These are phyloP conservation scores for Hyaloscypha variabilis DNA, from an alignment of 495 filamentous ascomycete species.

Conservation along the genomic window DNA sequence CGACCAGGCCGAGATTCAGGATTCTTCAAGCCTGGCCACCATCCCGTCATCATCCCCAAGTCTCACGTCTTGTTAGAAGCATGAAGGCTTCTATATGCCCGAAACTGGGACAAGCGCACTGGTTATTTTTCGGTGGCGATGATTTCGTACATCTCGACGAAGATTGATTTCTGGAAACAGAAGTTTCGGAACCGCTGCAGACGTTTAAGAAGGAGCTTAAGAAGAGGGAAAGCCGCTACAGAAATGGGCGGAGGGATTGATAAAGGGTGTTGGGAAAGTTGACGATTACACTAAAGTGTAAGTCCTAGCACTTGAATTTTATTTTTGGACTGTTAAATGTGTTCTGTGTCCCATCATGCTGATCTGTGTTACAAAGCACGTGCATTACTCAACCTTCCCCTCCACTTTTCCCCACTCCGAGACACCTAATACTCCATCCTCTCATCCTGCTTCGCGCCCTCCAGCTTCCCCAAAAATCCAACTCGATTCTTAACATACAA, in stretches of 20 bases:
- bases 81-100: conserved; percentile 25
- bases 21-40: conserved; percentile 19
- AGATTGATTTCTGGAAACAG: conserved; percentile 25
- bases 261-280: conserved; percentile 13
- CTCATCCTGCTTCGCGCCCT: conserved; percentile 45
- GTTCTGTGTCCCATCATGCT: too few species aligned
- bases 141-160: conserved; percentile 29
- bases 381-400: too few species aligned
- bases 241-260: conserved; percentile 27
- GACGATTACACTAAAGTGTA: too few species aligned
- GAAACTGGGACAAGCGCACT: conserved; percentile 25
- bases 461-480: conserved; percentile 35
- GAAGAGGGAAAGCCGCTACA: conserved; percentile 20
- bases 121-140: conserved; percentile 24
- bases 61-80: conserved; percentile 29
- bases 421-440: conserved; percentile 2
- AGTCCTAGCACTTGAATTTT: too few species aligned
- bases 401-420: too few species aligned
- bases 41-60: conserved; percentile 21
- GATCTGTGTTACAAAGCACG: too few species aligned
- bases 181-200: conserved; percentile 30
- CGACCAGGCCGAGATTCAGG: conserved; percentile 26
- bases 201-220: conserved; percentile 23
- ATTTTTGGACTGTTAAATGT: too few species aligned
- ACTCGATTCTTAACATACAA: conserved; percentile 49